Evolutionary conservation across 768 basidiomycete species (phyloP).

Genomic region (Lactarius pseudohatsudake): DNA sequence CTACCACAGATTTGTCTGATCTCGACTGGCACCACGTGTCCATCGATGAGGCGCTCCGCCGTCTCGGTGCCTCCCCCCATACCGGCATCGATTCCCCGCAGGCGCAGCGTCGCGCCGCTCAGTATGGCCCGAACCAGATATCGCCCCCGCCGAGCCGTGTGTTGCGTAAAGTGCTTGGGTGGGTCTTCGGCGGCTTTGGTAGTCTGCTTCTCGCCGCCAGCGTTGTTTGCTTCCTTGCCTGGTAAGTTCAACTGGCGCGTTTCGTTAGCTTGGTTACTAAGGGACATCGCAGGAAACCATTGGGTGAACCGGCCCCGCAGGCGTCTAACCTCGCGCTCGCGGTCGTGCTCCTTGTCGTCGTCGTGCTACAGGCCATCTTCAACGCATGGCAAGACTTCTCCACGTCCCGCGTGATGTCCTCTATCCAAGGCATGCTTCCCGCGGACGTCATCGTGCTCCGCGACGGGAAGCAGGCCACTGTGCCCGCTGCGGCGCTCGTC

Average conservation of each 20-base stretch:
- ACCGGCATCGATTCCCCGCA: slow-evolving; percentile 51
- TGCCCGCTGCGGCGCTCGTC: slow-evolving; percentile 61
- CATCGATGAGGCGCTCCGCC: slow-evolving; percentile 24
- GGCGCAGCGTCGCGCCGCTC: slow-evolving; percentile 45
- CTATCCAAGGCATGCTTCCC: slow-evolving; percentile 65
- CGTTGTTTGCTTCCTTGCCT: slow-evolving; percentile 56
- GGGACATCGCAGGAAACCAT: slow-evolving; percentile 47
- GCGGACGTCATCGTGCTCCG: slow-evolving; percentile 62
- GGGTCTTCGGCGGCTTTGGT: slow-evolving; percentile 56
- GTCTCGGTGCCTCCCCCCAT: slow-evolving; percentile 43
- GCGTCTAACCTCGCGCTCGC: slow-evolving; percentile 61
- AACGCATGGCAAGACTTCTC: slow-evolving; percentile 58
- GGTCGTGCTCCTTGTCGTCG: slow-evolving; percentile 50
- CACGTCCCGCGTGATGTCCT: slow-evolving; percentile 57
- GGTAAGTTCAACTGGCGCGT: slow-evolving; percentile 32
- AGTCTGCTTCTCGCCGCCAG: slow-evolving; percentile 45
- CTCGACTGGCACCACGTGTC: slow-evolving; percentile 28
- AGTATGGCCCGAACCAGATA: slow-evolving; percentile 51
- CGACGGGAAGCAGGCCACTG: slow-evolving; percentile 45
- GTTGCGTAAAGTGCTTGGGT: slow-evolving; percentile 47
- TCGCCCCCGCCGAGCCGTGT: slow-evolving; percentile 48
- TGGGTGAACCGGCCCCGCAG: slow-evolving; percentile 54
- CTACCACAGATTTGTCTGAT: slow-evolving; percentile 14
- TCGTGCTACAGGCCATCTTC: slow-evolving; percentile 41
- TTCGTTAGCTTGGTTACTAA: not conserved